Conservation (phyloP, 2,329 filamentous ascomycete genomes). For the Zopfia rhizophila region DNA sequence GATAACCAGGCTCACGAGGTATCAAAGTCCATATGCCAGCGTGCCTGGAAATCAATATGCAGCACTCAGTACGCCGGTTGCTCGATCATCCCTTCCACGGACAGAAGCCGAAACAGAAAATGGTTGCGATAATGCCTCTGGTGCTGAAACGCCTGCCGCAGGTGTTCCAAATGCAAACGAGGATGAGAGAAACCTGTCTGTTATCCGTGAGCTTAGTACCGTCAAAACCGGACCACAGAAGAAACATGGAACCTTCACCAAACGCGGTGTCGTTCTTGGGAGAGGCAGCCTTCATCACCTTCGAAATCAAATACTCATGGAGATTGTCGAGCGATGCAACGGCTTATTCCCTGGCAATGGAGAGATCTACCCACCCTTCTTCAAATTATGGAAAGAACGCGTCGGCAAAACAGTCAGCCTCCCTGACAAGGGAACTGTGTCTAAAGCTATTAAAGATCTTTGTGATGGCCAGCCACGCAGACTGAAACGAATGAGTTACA, state of each 20-base stretch:
- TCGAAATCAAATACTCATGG: conserved; percentile 60
- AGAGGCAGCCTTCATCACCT: conserved; percentile 56
- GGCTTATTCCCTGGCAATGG: conserved; percentile 66
- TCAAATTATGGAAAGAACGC: conserved; percentile 62
- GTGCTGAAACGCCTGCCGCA: conserved; percentile 1
- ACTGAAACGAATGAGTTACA: conserved; percentile 64
- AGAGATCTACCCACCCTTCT: conserved; percentile 66
- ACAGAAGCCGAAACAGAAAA: too few relatives aligned
- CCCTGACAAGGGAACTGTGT: conserved; percentile 65
- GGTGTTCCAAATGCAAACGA: too few relatives aligned
- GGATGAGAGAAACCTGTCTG: background rate
- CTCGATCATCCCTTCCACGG: too few relatives aligned
- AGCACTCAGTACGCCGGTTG: too few relatives aligned
- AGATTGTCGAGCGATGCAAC: conserved; percentile 63
- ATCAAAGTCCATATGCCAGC: too few relatives aligned
- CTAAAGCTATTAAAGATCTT: conserved; percentile 60
- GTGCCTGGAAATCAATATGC: too few relatives aligned
- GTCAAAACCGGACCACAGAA: background rate
- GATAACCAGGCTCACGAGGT: too few relatives aligned
- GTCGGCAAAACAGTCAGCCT: conserved; percentile 48
- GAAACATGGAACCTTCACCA: background rate
- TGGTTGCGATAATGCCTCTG: too few relatives aligned
- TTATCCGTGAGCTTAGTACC: background rate
- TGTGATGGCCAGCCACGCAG: conserved; percentile 57
- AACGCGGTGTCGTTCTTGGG: conserved; percentile 34